These are phyloP conservation scores for Waltergamsia citrina DNA, from an alignment of 2,329 filamentous ascomycete genomes.

Conservation along the genomic window DNA sequence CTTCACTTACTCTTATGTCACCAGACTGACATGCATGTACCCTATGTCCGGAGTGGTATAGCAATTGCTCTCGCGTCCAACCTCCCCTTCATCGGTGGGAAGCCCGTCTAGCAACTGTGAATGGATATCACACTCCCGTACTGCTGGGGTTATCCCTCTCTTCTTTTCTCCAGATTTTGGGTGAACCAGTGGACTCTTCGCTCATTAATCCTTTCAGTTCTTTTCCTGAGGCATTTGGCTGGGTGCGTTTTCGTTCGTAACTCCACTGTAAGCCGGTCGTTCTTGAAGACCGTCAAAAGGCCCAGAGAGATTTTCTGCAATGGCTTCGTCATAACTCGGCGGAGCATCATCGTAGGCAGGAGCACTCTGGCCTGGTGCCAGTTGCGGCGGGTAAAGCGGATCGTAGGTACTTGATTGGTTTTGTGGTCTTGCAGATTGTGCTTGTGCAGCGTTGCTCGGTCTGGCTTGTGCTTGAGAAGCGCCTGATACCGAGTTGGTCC, in stretches of 20 bases:
- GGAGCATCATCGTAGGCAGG: conserved; percentile 65
- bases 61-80: too few relatives aligned
- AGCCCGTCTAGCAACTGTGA: too few relatives aligned
- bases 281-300: conserved; percentile 54
- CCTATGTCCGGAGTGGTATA: too few relatives aligned
- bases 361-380: conserved; percentile 31
- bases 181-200: not conserved
- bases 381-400: conserved; percentile 49
- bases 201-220: conserved; percentile 13
- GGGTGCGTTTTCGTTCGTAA: conserved; percentile 51
- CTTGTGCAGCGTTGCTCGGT: conserved; percentile 4
- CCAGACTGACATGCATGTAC: too few relatives aligned
- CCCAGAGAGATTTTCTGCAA: conserved; percentile 63
- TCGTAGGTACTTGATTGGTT: conserved; percentile 21
- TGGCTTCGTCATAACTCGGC: conserved; percentile 88
- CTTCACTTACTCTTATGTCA: too few relatives aligned
- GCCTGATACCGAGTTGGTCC: conserved; percentile 14
- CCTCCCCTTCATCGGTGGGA: too few relatives aligned
- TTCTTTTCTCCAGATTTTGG: too few relatives aligned
- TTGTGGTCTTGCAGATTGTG: conserved; percentile 1
- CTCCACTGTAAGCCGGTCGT: conserved; percentile 58
- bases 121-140: too few relatives aligned
- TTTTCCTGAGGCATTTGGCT: conserved; percentile 37
- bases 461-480: conserved; percentile 7
- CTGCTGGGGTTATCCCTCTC: too few relatives aligned